Evolutionary conservation across 345 rosid species (phyloP), one percentile per base, ranked within the genome.

Genomic region (Salix exigua): DNA sequence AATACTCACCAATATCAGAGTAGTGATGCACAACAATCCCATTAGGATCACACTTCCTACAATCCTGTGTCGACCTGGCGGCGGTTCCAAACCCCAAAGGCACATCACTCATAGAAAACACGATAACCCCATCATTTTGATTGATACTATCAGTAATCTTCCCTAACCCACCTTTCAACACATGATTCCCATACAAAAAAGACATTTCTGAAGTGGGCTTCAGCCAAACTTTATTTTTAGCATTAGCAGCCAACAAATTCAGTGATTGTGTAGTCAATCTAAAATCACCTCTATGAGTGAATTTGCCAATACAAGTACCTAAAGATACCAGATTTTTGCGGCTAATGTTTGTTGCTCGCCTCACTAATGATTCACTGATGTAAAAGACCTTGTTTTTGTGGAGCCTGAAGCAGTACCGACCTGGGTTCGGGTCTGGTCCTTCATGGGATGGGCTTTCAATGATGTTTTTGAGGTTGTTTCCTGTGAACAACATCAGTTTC

Each of bases 181-280:
- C 98, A 82, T 88, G 98, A 74, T 93, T 93, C 11, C 98, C 96
- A 44, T 95, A 95, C 81, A 91, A 79, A 82, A 91, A 95, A 77
- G 98, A 91, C 99, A 90, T 93, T 81, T 93, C 97, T n/a, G 94
- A 88, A 0, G 97, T 90, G 77, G 97, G 96, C 82, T 93, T 95
- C 4, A 95, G 88, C 98, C 98, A 93, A 18, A 93, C 98, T 82
- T 95, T 95, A 83, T 91, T 96, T 74, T 88, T 87, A 12, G 97
- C 91, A 73, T 93, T 92, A 12, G 91, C 88, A n/a, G 96, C 96
- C 75, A 91, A 23, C 16, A 91, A 79, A 53, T 79, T 85, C 67
- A 96, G 77, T 7, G 91, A 76, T 74, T 89, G 91, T 46, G 92
- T 79, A 13, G 93, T 96, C 28, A 96, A 81, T 80, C 87, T 96